Conservation (phyloP, 352 stramenopile genomes). For the Phytophthora tentaculata region DNA sequence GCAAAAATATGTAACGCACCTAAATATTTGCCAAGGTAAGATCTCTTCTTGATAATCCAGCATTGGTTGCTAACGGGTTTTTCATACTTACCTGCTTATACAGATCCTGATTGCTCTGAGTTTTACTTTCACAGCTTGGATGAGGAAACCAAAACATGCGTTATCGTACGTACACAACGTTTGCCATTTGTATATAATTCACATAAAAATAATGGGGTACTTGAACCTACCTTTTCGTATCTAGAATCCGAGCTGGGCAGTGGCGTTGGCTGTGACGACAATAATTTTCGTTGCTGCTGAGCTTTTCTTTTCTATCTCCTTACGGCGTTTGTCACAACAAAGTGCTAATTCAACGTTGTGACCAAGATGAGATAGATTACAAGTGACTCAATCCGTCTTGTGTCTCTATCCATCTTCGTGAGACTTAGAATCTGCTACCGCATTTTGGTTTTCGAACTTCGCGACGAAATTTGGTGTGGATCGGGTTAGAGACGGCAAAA, state of each 20-base stretch:
- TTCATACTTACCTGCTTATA: background rate
- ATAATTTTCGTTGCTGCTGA: slow-evolving; percentile 49
- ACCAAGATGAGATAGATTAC: too few species aligned
- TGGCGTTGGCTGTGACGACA: slow-evolving; percentile 44
- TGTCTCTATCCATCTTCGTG: too few species aligned
- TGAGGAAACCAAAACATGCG: slow-evolving; percentile 65
- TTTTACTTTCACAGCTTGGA: slow-evolving; percentile 82
- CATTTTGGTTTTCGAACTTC: too few species aligned
- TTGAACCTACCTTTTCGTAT: slow-evolving; percentile 1
- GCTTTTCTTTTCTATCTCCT: slow-evolving; percentile 44
- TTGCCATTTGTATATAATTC: background rate
- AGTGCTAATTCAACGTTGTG: background rate
- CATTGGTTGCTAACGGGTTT: background rate
- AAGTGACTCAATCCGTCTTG: too few species aligned
- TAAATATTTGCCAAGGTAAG: slow-evolving; percentile 63
- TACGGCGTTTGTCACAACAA: slow-evolving; percentile 27
- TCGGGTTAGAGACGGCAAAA: too few species aligned
- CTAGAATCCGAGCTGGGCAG: slow-evolving; percentile 47
- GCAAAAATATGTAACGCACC: slow-evolving; percentile 43
- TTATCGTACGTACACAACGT: slow-evolving; percentile 69
- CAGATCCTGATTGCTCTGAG: slow-evolving; percentile 65
- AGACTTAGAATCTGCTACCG: too few species aligned
- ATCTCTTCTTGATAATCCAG: background rate
- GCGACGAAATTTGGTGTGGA: too few species aligned
- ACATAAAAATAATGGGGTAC: background rate